A percentile compares a stretch with the other conserved stretches of the same genome.
These are phyloP conservation scores for Oenanthe javanica DNA, from an alignment of 140 eudicot species.

Conservation along the genomic window DNA sequence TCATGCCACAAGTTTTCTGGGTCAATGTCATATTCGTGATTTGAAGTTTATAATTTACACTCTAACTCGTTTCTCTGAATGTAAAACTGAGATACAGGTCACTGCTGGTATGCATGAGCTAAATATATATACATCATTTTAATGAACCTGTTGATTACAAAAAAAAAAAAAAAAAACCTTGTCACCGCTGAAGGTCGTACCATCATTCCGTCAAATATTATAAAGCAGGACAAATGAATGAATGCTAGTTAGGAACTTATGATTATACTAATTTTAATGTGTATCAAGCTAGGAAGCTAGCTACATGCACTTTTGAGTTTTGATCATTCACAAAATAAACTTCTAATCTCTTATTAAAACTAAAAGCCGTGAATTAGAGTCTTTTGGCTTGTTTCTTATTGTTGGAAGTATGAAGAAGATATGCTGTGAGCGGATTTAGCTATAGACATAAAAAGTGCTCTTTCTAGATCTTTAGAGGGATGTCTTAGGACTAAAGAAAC, in stretches of 20 bases:
- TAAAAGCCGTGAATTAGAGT: neutral
- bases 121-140: too few relatives aligned
- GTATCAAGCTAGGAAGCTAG: neutral
- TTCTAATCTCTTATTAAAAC: neutral
- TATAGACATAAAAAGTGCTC: conserved; percentile 7
- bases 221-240: neutral
- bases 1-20: neutral
- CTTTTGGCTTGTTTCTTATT: neutral
- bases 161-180: too few relatives aligned
- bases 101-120: neutral
- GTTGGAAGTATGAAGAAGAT: conserved; percentile 11
- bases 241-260: neutral
- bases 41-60: neutral
- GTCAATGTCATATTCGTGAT: neutral
- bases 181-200: neutral
- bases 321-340: conserved; percentile 1
- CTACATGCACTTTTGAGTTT: neutral
- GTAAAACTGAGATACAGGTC: neutral
- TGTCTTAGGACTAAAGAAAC: conserved; percentile 5
- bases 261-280: neutral
- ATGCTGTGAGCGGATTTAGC: conserved; percentile 3
- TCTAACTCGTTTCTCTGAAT: too few relatives aligned
- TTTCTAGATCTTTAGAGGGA: conserved; percentile 12
- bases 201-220: neutral
- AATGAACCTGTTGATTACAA: too few relatives aligned